These are phyloP conservation scores for Candida saitoana DNA, from an alignment of 805 yeast species.

Conservation along the genomic window DNA sequence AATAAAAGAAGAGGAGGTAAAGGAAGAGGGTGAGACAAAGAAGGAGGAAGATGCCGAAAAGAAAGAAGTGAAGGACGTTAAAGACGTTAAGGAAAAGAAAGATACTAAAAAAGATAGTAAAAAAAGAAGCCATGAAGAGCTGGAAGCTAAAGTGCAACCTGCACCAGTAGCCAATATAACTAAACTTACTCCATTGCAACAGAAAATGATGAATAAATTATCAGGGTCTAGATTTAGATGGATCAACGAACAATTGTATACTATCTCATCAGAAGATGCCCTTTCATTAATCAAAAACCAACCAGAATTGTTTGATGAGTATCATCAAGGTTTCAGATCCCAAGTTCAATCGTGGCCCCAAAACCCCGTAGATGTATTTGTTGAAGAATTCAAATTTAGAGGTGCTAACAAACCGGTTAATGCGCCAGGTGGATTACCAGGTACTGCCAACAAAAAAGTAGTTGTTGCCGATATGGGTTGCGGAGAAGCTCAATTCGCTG, in stretches of 20 bases:
- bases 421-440: constrained; percentile 96
- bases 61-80: constrained; percentile 7
- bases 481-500: constrained; percentile 90
- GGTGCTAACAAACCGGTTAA: constrained; percentile 60
- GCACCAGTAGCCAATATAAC: constrained; percentile 11
- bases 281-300: constrained; percentile 67
- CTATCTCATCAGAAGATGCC: constrained; percentile 76
- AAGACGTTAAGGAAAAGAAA: constrained; percentile 7
- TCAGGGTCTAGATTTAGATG: constrained; percentile 95
- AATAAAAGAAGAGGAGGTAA: constrained; percentile 5
- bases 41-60: constrained; percentile 6
- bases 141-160: constrained; percentile 7
- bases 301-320: constrained; percentile 88
- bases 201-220: constrained; percentile 91
- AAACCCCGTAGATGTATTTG: constrained; percentile 92
- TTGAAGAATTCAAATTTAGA: constrained; percentile 60
- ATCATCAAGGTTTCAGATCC: constrained; percentile 90
- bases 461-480: constrained; percentile 98
- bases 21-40: constrained; percentile 8
- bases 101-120: constrained; percentile 1
- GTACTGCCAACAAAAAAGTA: constrained; percentile 55
- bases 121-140: constrained; percentile 9
- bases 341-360: constrained; percentile 99
- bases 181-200: constrained; percentile 80
- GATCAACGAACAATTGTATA: constrained; percentile 97